Base-by-base conservation (phyloP, 2,329 filamentous ascomycete species). In the Zasmidium cellare region DNA sequence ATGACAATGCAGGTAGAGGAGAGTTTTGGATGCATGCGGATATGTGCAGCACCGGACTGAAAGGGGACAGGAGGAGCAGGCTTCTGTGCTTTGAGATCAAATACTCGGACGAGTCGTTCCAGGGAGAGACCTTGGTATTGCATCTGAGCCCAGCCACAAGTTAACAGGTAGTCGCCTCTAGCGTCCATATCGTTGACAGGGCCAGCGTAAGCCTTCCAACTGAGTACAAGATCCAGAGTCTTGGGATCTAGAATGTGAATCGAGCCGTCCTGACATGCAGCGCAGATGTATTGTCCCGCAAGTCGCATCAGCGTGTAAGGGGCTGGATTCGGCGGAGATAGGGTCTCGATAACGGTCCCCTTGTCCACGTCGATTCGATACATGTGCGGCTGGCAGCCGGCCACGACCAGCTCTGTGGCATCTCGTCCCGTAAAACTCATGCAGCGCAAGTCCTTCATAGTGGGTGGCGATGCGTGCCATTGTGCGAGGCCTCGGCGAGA, bases 101-200 rank as follows among this genome's bases (percentile, higher is more conserved):
- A 97, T 31, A 97, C 92, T 67, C 97, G 96, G 58, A 96, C 91
- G 58, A 97, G 87, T 0, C 92, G 91, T 70, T 99, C 94, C 31
- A 96, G 84, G 79, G 96, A 92, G 62, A 90, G 89, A 44, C 86
- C 86, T 35, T 88, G 85, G 64, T 90, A 82, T 69, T 92, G 91
- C 65, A 93, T 86, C 22, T 91, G 83, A 1, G 93, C 96, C 75
- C 91, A 96, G 35, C 94, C 94, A 73, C 94, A 99, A 3, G 94
- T 97, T 20, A 97, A 89, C 54, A 99, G 86, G 65, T 94, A 94
- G 73, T 97, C 93, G 69, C 94, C 91, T 71, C 94, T 90, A 9
- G 92, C 91, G 77, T 99, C 94, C 90, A 99, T 97, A 73, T 97
- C 93, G 73, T 91, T 96, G 72, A 99, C 90, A 52, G 87, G 85